phyloP scores from a whole-genome alignment of 2,329 filamentous ascomycete genomes.

The Aureobasidium sp. region DNA sequence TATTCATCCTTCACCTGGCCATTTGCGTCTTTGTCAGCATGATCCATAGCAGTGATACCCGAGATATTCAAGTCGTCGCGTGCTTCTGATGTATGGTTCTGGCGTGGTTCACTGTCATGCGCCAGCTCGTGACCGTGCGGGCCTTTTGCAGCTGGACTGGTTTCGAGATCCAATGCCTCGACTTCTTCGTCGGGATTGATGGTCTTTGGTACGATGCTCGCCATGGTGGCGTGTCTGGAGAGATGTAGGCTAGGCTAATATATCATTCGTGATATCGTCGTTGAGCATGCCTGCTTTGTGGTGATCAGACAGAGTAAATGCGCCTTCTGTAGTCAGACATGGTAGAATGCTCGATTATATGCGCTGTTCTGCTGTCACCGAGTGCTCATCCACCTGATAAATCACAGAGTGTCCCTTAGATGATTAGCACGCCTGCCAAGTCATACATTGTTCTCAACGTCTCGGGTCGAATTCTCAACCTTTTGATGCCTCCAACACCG shows the following conservation, averaged over 20 bases:
- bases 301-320: not conserved
- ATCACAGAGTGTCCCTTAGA: not conserved
- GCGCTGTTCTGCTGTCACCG: not conserved
- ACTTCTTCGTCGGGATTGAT: not conserved
- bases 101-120: slow-evolving; percentile 5
- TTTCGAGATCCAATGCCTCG: not conserved
- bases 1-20: not conserved
- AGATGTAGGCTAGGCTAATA: not conserved
- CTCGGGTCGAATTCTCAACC: not conserved
- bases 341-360: no score
- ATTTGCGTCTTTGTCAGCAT: not conserved
- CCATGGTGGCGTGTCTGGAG: not conserved
- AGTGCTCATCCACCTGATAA: not conserved
- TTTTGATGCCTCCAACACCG: not conserved
- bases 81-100: not conserved
- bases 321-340: not conserved
- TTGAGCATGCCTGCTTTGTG: not conserved
- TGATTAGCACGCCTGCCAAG: not conserved
- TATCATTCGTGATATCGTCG: not conserved
- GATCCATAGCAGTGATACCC: not conserved
- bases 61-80: not conserved
- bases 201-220: not conserved
- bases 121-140: not conserved
- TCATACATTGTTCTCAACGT: not conserved
- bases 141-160: not conserved